A percentile compares a stretch with the other conserved stretches of the same genome.
phyloP scores from a whole-genome alignment of 2,329 filamentous ascomycete genomes.

The Aspergillus hiratsukae region DNA sequence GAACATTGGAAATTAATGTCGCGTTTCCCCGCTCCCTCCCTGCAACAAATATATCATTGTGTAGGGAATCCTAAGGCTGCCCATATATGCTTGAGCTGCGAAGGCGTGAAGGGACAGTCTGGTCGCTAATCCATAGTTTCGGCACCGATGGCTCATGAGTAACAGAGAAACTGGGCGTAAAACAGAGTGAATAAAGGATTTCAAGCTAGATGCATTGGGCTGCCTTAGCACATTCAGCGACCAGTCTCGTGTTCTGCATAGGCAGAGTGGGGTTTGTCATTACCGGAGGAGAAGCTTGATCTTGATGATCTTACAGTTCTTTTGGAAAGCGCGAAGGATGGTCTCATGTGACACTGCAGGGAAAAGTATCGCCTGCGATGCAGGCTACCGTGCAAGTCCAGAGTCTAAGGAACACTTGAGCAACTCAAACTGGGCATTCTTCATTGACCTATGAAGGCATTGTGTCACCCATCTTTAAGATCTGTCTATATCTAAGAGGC shows the following conservation, averaged over 20 bases:
- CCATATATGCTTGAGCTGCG: too few species aligned
- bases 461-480: background rate
- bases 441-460: too few species aligned
- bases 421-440: background rate
- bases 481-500: background rate
- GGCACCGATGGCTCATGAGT: background rate
- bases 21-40: too few species aligned
- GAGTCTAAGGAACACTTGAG: background rate
- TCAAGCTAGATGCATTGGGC: background rate
- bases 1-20: too few species aligned
- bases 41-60: too few species aligned
- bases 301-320: background rate
- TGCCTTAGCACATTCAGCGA: background rate
- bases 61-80: too few species aligned
- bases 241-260: background rate
- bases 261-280: background rate
- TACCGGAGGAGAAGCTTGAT: background rate
- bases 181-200: background rate
- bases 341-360: background rate
- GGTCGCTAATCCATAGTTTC: background rate
- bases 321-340: background rate
- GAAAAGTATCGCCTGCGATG: background rate
- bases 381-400: background rate
- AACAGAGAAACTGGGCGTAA: background rate
- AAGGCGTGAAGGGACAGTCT: background rate